phyloP scores from a whole-genome alignment of 768 basidiomycete genomes.

The Russula sp. region DNA sequence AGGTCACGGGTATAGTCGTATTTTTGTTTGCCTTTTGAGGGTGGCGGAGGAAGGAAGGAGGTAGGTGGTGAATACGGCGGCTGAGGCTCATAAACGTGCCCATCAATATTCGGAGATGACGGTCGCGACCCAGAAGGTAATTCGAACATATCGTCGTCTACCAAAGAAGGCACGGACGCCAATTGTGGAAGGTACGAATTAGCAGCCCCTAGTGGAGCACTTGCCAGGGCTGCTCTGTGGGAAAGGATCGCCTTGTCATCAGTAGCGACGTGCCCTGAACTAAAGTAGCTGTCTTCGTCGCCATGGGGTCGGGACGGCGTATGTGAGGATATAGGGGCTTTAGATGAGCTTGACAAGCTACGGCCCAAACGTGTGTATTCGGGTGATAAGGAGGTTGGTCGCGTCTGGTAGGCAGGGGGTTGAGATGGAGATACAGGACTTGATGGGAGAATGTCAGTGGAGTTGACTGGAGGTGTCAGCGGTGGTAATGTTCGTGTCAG shows the following conservation, averaged over 20 bases:
- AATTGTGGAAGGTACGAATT: background rate
- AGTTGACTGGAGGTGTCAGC: background rate
- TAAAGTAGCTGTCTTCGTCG: background rate
- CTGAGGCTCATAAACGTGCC: background rate
- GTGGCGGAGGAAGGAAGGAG: slow-evolving; percentile 20
- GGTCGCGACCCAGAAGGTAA: background rate
- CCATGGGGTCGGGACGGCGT: background rate
- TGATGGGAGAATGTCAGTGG: background rate
- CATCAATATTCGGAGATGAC: slow-evolving; percentile 3
- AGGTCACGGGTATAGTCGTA: slow-evolving; percentile 18
- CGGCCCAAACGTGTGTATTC: background rate
- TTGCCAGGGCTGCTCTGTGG: slow-evolving; percentile 29
- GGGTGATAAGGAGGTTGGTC: background rate
- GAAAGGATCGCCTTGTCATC: slow-evolving; percentile 35
- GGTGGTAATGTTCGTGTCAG: background rate
- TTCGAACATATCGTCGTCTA: slow-evolving; percentile 12
- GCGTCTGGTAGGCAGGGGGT: slow-evolving; percentile 22
- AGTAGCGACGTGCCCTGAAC: slow-evolving; percentile 33
- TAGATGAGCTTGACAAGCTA: slow-evolving; percentile 1
- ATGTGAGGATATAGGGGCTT: background rate
- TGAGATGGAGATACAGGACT: background rate
- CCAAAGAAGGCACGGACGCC: slow-evolving; percentile 15
- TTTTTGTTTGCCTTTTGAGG: slow-evolving; percentile 19
- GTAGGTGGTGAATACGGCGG: slow-evolving; percentile 20
- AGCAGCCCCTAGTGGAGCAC: slow-evolving; percentile 2